phyloP scores from a whole-genome alignment of 352 stramenopile species.

The Phytophthora hybrid region DNA sequence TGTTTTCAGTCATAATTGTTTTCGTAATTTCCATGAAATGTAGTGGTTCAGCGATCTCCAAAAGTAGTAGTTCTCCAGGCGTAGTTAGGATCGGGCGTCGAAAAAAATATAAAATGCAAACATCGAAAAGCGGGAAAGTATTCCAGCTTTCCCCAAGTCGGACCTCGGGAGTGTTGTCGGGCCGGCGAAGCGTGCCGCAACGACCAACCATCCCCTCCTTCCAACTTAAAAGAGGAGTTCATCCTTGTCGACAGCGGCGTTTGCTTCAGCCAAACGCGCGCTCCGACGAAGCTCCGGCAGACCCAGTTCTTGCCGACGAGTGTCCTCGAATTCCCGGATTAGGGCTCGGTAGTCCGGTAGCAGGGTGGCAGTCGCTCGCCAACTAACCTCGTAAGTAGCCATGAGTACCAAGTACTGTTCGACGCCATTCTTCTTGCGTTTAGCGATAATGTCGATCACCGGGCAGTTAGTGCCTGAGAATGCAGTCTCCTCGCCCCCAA shows the following conservation, averaged over 20 bases:
- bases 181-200: too few relatives aligned
- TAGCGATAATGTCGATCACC: background rate
- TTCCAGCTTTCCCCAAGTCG: too few relatives aligned
- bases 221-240: conserved; percentile 15
- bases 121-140: too few relatives aligned
- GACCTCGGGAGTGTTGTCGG: too few relatives aligned
- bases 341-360: background rate
- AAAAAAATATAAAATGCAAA: too few relatives aligned
- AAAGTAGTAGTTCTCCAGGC: too few relatives aligned
- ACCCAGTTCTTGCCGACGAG: background rate
- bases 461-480: background rate
- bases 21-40: too few relatives aligned
- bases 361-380: background rate
- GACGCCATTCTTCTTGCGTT: background rate
- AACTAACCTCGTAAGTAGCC: background rate
- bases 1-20: too few relatives aligned
- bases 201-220: too few relatives aligned
- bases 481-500: background rate
- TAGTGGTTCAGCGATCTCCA: too few relatives aligned
- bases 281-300: background rate
- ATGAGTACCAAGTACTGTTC: background rate
- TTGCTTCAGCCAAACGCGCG: conserved; percentile 4
- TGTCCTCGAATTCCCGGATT: background rate
- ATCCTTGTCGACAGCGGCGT: conserved; percentile 9
- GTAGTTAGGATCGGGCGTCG: too few relatives aligned